Percentiles rank a stretch among this genome's conserved stretches.
Conservation (phyloP, 768 basidiomycete species). For the Obba rivulosa region DNA sequence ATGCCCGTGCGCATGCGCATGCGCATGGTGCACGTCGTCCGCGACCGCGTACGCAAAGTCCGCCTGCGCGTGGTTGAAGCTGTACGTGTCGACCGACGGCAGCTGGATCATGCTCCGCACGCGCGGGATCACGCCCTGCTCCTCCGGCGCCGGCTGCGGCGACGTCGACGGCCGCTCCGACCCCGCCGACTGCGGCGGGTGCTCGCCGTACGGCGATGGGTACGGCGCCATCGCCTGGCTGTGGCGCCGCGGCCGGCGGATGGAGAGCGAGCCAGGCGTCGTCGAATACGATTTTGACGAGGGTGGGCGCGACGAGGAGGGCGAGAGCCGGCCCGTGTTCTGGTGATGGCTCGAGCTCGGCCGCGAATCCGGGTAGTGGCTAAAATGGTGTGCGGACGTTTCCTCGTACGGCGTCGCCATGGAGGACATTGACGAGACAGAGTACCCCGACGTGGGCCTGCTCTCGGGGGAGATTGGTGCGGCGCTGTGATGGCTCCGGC, state of each 20-base stretch:
- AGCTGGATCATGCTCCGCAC: slow-evolving; percentile 83
- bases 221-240: slow-evolving; percentile 87
- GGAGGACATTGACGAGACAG: slow-evolving; percentile 77
- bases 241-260: slow-evolving; percentile 71
- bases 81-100: slow-evolving; percentile 63
- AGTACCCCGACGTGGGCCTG: slow-evolving; percentile 82
- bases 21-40: slow-evolving; percentile 27
- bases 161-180: slow-evolving; percentile 68
- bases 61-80: slow-evolving; percentile 58
- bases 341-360: slow-evolving; percentile 69
- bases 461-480: slow-evolving; percentile 77
- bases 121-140: slow-evolving; percentile 49
- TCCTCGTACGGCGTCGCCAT: slow-evolving; percentile 59
- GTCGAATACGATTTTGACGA: slow-evolving; percentile 60
- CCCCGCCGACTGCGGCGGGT: slow-evolving; percentile 29
- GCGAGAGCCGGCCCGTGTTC: slow-evolving; percentile 42
- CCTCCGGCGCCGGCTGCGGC: slow-evolving; percentile 57
- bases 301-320: slow-evolving; percentile 60
- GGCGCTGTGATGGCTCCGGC: slow-evolving; percentile 61
- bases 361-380: slow-evolving; percentile 52
- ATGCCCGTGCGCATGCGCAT: slow-evolving; percentile 13
- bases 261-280: slow-evolving; percentile 50
- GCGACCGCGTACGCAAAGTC: slow-evolving; percentile 79
- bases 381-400: slow-evolving; percentile 36
- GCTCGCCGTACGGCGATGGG: slow-evolving; percentile 74